Conservation (phyloP, 2,329 filamentous ascomycete genomes). For the Pyrenophora seminiperda region DNA sequence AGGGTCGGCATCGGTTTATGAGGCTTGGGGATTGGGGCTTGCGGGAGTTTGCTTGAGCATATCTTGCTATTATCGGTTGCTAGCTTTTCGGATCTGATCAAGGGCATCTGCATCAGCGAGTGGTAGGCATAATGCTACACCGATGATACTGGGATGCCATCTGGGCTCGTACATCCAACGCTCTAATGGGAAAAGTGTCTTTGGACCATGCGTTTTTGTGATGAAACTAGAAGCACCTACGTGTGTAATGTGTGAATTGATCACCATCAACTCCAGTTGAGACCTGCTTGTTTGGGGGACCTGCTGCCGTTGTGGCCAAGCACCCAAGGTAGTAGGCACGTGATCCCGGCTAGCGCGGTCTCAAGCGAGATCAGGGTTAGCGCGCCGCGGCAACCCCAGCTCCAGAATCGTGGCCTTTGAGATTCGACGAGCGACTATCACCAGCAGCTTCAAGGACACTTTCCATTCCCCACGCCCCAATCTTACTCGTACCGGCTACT, state of each 20-base stretch:
- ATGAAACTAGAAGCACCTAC: background rate
- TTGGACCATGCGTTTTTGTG: conserved; percentile 6
- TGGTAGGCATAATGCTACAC: conserved; percentile 24
- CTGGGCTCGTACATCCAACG: conserved; percentile 27
- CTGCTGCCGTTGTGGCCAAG: conserved; percentile 2
- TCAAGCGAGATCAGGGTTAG: conserved; percentile 23
- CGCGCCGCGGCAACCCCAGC: conserved; percentile 28
- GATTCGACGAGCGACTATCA: conserved; percentile 19
- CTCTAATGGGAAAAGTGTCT: conserved; percentile 40
- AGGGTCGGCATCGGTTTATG: conserved; percentile 29
- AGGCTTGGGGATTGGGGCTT: conserved; percentile 20
- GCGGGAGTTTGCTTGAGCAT: conserved; percentile 33
- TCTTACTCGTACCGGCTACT: conserved; percentile 9
- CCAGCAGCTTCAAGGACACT: conserved; percentile 21
- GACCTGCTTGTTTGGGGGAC: conserved; percentile 6
- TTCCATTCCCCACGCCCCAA: conserved; percentile 3
- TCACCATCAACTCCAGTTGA: background rate
- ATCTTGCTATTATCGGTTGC: conserved; percentile 21
- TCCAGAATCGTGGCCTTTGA: conserved; percentile 44
- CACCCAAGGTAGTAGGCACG: conserved; percentile 17
- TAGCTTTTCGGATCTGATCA: conserved; percentile 22
- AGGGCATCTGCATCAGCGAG: conserved; percentile 23
- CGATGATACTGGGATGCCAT: conserved; percentile 28
- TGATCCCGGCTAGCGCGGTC: conserved; percentile 28
- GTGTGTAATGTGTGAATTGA: background rate